Evolutionary conservation across 2,329 filamentous ascomycete genomes (phyloP).

Genomic region (Arthrinium puccinioides): DNA sequence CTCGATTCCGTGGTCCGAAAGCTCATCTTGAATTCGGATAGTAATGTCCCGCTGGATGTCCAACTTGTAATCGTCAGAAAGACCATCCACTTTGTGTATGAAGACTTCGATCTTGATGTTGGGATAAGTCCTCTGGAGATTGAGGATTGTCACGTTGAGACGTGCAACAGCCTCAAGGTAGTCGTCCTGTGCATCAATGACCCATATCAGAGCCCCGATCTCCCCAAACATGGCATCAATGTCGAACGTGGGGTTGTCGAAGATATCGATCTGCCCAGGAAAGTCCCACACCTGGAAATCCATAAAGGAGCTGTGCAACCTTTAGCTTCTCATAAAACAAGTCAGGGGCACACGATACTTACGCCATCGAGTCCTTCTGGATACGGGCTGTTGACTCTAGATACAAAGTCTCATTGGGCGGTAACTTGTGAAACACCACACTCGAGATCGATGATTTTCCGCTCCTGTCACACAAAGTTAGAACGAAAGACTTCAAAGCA

Average conservation of each 20-base stretch:
- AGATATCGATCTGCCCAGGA: constrained; percentile 83
- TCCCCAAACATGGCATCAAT: constrained; percentile 91
- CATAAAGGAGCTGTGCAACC: constrained; percentile 78
- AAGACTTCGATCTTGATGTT: constrained; percentile 97
- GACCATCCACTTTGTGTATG: constrained; percentile 97
- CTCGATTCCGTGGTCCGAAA: constrained; percentile 87
- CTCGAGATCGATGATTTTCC: constrained; percentile 98
- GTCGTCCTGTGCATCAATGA: constrained; percentile 97
- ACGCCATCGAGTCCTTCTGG: constrained; percentile 94
- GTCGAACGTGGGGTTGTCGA: constrained; percentile 83
- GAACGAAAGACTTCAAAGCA: too few relatives aligned
- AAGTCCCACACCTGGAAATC: constrained; percentile 99
- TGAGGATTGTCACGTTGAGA: constrained; percentile 82
- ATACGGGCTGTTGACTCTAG: constrained; percentile 91
- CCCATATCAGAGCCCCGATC: constrained; percentile 93
- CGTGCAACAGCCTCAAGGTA: constrained; percentile 86
- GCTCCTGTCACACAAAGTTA: constrained; percentile 68
- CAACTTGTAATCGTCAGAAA: constrained; percentile 92
- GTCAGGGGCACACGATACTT: constrained; percentile 27
- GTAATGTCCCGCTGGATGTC: constrained; percentile 96
- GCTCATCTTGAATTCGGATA: constrained; percentile 91
- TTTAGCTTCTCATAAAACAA: not conserved
- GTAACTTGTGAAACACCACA: constrained; percentile 98
- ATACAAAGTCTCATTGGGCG: constrained; percentile 91
- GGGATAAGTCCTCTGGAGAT: constrained; percentile 81